Evolutionary conservation across 257 asterid species (phyloP), one percentile per base, ranked within the genome.

Genomic region (Solanum chaucha): DNA sequence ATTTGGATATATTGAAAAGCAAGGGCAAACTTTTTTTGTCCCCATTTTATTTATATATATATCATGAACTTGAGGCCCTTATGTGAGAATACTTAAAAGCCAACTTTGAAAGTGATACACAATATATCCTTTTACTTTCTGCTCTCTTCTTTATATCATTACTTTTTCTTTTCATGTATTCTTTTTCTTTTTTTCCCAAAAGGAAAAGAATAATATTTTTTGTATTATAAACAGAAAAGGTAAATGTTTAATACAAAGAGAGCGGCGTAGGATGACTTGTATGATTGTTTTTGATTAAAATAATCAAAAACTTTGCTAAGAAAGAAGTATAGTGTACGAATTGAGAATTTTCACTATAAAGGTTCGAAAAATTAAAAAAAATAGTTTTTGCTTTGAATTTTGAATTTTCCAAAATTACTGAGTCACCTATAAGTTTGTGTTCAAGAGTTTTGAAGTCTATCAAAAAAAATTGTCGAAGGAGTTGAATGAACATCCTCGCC

Each of bases 61-160:
- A 91, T 89, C 90, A 85, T 68, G 75, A 90, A 90, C 78, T 90
- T 91, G 88, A 90, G 94, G 94, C 87, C 92, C 87, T 38, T 88
- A 86, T 82, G 61, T 88, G 67, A 81, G 46, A 89, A 92, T 87
- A 87, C 84, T 87, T 87, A 59, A 85, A 72, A 87, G 72, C 48
- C 89, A 87, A 71, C 83, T 59, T 89, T 88, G 28, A 80, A 26
- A 80, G 90, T 88, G 91, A 89, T 91, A 24, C 82, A 84, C 59
- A 85, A 84, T 48, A 83, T 67, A 88, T 87, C 90, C 72, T 88
- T 36, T n/a, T 84, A 44, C 86, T 82, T 67, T 75, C 86, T 48
- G 82, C 48, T 74, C 86, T 34, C 64, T 46, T 83, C 82, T 85
- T 55, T 71, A 75, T 78, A 51, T 88, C 64, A 26, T 35, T 35